These are phyloP conservation scores for Cucumis sativus DNA, from an alignment of 306 rosid genomes.

Conservation along the genomic window DNA sequence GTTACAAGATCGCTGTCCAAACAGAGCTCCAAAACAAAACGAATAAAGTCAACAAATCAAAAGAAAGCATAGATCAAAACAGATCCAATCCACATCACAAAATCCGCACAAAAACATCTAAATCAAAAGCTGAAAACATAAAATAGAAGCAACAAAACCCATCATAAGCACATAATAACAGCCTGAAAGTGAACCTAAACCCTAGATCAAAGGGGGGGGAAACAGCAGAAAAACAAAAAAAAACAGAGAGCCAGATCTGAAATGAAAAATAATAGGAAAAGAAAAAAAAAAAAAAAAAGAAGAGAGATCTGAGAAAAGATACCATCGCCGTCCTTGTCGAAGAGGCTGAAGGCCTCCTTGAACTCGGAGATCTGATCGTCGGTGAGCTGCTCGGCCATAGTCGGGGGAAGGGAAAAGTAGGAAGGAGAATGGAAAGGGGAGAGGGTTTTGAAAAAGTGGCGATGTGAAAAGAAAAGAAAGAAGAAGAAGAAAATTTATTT, in stretches of 20 bases:
- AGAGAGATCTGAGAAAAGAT: constrained; percentile 30
- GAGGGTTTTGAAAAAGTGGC: not conserved
- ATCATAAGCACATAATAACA: not conserved
- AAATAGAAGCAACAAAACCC: not conserved
- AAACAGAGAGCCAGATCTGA: not conserved
- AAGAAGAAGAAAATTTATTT: not conserved
- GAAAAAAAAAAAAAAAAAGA: too few species aligned
- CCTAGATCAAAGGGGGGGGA: not conserved
- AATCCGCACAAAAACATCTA: not conserved
- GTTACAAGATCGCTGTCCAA: not conserved
- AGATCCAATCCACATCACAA: not conserved
- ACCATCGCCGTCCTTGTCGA: constrained; percentile 90
- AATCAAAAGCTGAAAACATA: not conserved
- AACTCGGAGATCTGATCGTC: constrained; percentile 81
- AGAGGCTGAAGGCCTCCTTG: constrained; percentile 78
- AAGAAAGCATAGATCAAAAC: not conserved
- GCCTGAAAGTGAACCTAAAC: not conserved
- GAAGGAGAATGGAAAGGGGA: not conserved
- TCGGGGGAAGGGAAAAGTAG: not conserved
- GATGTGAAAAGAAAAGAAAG: not conserved
- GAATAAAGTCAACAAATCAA: not conserved
- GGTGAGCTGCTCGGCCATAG: constrained; percentile 79
- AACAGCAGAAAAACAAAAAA: not conserved
- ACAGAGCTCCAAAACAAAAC: not conserved
- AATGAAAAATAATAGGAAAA: not conserved